Percentiles rank a stretch among this genome's conserved stretches.
Conservation (phyloP, 208 protist genomes). For the Entamoeba histolytica region DNA sequence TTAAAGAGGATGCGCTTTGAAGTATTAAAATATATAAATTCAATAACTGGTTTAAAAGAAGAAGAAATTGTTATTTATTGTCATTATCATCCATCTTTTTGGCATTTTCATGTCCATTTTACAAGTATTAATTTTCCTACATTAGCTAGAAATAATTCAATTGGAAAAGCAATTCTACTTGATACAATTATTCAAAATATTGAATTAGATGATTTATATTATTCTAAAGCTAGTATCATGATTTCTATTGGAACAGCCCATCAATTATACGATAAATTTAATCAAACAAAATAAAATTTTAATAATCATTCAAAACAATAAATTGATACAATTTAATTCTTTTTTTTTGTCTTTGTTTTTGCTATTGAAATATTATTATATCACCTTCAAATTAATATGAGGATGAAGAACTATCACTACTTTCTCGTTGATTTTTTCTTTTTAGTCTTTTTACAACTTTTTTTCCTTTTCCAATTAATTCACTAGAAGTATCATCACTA, state of each 20-base stretch:
- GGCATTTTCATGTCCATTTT: neutral
- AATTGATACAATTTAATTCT: too few relatives aligned
- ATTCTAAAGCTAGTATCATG: neutral
- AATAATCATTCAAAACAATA: too few relatives aligned
- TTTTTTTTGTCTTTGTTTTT: too few relatives aligned
- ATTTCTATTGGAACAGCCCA: neutral
- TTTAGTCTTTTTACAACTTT: too few relatives aligned
- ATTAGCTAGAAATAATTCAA: neutral
- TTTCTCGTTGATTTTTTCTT: too few relatives aligned
- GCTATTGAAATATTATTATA: too few relatives aligned
- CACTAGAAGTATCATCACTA: neutral
- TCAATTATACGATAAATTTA: neutral
- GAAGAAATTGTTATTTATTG: neutral
- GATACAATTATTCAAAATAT: neutral
- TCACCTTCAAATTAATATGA: too few relatives aligned
- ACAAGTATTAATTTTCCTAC: neutral
- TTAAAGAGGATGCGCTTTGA: neutral
- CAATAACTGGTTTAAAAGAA: neutral
- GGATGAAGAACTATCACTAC: too few relatives aligned
- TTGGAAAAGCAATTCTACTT: neutral
- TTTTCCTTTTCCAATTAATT: too few relatives aligned
- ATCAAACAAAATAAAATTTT: too few relatives aligned
- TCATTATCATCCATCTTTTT: neutral
- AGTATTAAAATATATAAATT: neutral
- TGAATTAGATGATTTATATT: neutral